phyloP scores from a whole-genome alignment of 2,329 filamentous ascomycete genomes.

The Xylaria sp. region DNA sequence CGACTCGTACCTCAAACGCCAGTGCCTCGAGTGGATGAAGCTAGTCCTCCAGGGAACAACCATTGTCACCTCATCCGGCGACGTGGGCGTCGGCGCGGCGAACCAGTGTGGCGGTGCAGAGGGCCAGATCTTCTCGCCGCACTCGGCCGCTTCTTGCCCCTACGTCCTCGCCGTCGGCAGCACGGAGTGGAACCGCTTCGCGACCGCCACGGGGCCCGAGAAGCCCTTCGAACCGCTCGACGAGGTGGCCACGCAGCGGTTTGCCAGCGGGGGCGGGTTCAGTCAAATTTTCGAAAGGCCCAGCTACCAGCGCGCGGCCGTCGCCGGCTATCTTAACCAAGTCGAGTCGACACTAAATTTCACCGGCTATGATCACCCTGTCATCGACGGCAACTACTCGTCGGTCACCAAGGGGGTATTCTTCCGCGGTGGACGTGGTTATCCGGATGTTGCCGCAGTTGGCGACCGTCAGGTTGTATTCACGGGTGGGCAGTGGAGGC shows the following conservation, averaged over 20 bases:
- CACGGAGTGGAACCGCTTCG: slow-evolving; percentile 39
- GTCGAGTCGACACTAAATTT: background rate
- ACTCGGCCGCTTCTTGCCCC: slow-evolving; percentile 51
- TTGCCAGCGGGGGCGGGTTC: slow-evolving; percentile 55
- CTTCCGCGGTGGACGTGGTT: background rate
- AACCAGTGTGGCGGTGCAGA: background rate
- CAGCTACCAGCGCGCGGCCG: background rate
- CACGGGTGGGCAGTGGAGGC: background rate
- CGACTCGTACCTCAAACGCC: background rate
- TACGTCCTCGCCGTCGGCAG: slow-evolving; percentile 60
- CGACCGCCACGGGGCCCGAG: slow-evolving; percentile 30
- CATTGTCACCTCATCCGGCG: background rate
- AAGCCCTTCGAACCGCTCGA: slow-evolving; percentile 36
- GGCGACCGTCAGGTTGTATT: background rate
- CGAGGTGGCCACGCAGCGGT: slow-evolving; percentile 40
- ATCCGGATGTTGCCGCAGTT: slow-evolving; percentile 1
- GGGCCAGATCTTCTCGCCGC: background rate
- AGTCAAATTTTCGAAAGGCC: slow-evolving; percentile 36
- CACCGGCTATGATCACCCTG: slow-evolving; percentile 1
- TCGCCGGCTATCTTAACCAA: background rate
- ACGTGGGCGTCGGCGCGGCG: background rate
- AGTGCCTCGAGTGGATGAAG: slow-evolving; percentile 1
- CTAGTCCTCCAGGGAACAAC: background rate
- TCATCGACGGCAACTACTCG: background rate
- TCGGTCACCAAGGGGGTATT: background rate